Percentiles rank a stretch among this genome's conserved stretches.
Evolutionary conservation across 345 rosid species (phyloP).

Genomic region (Eucalyptus globulus): DNA sequence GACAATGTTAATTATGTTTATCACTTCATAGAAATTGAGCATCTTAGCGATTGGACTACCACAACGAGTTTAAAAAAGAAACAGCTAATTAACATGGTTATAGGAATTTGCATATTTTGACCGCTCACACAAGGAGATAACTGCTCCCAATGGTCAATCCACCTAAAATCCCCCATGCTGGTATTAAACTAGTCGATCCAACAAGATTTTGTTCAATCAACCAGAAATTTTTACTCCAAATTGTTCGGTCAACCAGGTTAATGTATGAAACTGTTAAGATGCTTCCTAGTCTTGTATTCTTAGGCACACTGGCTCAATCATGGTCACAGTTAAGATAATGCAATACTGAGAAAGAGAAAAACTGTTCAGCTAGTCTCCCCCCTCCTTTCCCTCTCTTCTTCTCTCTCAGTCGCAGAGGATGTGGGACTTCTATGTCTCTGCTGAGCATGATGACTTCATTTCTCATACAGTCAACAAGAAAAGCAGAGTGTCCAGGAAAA

Average conservation of each 20-base stretch:
- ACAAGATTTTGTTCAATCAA: background rate
- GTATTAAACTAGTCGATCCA: background rate
- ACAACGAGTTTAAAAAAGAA: background rate
- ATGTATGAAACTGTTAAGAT: background rate
- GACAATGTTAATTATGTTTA: background rate
- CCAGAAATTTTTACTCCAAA: background rate
- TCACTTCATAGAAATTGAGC: background rate
- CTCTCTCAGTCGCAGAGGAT: background rate
- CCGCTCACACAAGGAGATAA: background rate
- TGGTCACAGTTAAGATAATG: background rate
- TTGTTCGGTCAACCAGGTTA: background rate
- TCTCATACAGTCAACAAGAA: background rate
- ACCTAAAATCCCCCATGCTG: background rate
- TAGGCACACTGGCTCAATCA: background rate
- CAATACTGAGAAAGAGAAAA: background rate
- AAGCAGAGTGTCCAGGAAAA: background rate
- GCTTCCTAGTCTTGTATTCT: background rate
- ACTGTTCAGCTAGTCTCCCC: background rate
- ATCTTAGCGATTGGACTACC: background rate
- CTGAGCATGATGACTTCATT: background rate
- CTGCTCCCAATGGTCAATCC: background rate
- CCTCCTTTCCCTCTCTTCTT: background rate
- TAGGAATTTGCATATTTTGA: background rate
- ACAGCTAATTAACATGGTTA: background rate
- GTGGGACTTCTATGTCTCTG: background rate